Conservation (phyloP, 768 basidiomycete genomes). For the Boletus rufocinnamomeus region DNA sequence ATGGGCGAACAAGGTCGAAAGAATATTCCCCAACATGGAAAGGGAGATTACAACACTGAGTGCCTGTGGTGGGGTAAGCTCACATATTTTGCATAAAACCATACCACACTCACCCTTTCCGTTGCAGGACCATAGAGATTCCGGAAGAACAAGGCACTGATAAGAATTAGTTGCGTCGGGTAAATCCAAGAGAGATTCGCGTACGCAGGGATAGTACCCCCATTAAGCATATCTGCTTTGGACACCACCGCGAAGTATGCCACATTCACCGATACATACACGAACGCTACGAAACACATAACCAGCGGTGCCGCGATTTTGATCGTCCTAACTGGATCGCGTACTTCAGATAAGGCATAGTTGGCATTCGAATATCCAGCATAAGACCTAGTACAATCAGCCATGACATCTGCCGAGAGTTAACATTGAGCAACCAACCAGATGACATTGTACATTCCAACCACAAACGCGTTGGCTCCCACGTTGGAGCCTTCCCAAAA, state of each 20-base stretch:
- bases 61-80: conserved; percentile 38
- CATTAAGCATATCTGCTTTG: conserved; percentile 65
- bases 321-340: conserved; percentile 56
- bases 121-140: conserved; percentile 66
- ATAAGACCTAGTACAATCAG: conserved; percentile 53
- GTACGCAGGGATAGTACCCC: conserved; percentile 68
- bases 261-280: conserved; percentile 67
- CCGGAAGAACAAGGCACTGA: conserved; percentile 70
- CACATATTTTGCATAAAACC: not conserved
- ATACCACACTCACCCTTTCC: conserved; percentile 48
- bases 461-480: conserved; percentile 60
- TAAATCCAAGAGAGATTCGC: conserved; percentile 22
- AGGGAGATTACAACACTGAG: conserved; percentile 64
- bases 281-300: conserved; percentile 54
- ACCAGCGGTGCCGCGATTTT: conserved; percentile 70
- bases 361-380: conserved; percentile 76
- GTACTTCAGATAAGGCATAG: conserved; percentile 70
- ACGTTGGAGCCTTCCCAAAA: conserved; percentile 65
- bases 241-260: conserved; percentile 77
- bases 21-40: conserved; percentile 63
- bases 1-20: conserved; percentile 65
- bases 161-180: not conserved
- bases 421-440: conserved; percentile 44
- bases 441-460: conserved; percentile 67
- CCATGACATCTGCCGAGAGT: not conserved